Evolutionary conservation across 257 asterid genomes (phyloP).

Genomic region (Echites panduratus): DNA sequence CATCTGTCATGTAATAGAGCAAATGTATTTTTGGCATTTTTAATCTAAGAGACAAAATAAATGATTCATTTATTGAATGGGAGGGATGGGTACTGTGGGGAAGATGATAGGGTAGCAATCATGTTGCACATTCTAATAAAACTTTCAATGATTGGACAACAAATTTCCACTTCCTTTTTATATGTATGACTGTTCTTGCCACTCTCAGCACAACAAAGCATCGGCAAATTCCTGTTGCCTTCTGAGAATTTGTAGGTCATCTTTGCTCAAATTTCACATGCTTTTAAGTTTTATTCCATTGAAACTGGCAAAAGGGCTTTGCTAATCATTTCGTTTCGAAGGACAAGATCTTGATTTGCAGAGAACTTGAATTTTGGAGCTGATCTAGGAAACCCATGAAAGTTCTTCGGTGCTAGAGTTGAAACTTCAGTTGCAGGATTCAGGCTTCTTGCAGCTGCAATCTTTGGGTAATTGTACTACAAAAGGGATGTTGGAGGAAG

Average conservation of each 20-base stretch:
- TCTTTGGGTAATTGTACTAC: no score
- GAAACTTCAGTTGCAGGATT: background rate
- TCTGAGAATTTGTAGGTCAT: background rate
- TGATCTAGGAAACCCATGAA: background rate
- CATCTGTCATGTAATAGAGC: no score
- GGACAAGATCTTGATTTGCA: background rate
- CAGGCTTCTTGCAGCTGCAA: background rate
- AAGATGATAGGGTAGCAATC: background rate
- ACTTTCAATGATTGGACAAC: conserved; percentile 5
- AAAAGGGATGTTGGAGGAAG: conserved; percentile 10
- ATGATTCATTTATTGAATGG: background rate
- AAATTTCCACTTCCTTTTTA: background rate
- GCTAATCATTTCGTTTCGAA: background rate
- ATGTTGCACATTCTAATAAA: background rate
- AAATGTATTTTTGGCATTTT: no score
- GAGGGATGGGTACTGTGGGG: background rate
- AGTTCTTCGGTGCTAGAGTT: background rate
- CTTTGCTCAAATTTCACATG: background rate
- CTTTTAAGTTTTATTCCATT: no score
- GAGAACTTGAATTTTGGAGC: no score
- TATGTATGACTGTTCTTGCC: background rate
- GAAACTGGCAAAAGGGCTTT: background rate
- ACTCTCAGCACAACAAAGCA: background rate
- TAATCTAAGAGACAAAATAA: background rate
- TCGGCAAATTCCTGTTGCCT: background rate